These are phyloP conservation scores for Smithsoniella earleae DNA, from an alignment of 163 green algal species.

Conservation along the genomic window DNA sequence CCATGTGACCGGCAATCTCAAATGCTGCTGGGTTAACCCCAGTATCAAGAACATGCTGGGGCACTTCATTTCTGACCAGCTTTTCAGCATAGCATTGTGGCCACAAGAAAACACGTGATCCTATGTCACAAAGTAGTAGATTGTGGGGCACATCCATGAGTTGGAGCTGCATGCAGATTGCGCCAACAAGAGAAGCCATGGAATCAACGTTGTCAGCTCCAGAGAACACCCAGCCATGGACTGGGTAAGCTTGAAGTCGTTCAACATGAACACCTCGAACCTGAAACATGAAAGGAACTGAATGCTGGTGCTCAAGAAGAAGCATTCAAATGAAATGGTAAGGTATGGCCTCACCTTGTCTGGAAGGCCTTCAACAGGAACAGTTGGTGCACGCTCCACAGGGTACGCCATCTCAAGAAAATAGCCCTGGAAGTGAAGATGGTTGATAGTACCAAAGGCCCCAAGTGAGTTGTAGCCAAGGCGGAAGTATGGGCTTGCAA, in stretches of 20 bases:
- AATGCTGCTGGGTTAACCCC: conserved; percentile 91
- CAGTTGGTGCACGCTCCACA: conserved; percentile 70
- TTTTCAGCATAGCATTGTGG: conserved; percentile 73
- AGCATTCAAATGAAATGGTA: too few species aligned
- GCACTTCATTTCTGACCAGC: conserved; percentile 64
- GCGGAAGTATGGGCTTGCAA: conserved; percentile 80
- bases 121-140: conserved; percentile 82
- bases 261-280: conserved; percentile 40
- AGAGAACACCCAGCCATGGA: conserved; percentile 81
- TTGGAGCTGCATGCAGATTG: conserved; percentile 59
- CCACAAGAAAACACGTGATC: conserved; percentile 79
- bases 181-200: conserved; percentile 58
- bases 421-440: conserved; percentile 99
- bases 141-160: conserved; percentile 87
- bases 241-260: conserved; percentile 73
- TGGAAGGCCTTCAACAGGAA: conserved; percentile 37
- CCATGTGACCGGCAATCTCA: conserved; percentile 93
- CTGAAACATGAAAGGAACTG: neutral
- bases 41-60: conserved; percentile 67
- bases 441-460: conserved; percentile 97
- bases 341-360: conserved; percentile 16
- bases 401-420: conserved; percentile 74
- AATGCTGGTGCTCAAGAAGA: too few species aligned
- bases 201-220: conserved; percentile 48
- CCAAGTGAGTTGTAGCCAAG: conserved; percentile 95